Percentiles rank a stretch among this genome's conserved stretches.
phyloP scores from a whole-genome alignment of 2,329 filamentous ascomycete species.

The Verticillium longisporum region DNA sequence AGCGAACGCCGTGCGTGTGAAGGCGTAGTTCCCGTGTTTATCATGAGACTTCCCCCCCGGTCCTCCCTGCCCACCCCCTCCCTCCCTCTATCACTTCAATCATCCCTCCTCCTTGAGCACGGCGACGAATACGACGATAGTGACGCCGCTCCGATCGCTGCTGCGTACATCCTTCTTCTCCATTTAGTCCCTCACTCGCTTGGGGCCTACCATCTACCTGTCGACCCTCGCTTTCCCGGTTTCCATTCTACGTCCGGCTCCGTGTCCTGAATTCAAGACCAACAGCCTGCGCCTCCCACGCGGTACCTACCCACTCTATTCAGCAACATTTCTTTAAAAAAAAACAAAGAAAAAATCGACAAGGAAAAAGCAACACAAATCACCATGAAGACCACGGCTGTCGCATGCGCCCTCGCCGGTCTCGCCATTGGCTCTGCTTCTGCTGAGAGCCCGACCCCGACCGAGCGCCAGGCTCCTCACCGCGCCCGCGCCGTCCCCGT shows the following conservation, averaged over 20 bases:
- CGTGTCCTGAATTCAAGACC: too few relatives aligned
- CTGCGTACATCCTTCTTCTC: not conserved
- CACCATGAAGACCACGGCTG: slow-evolving; percentile 12
- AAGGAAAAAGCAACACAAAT: not conserved
- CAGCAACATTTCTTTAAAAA: too few relatives aligned
- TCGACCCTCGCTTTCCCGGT: too few relatives aligned
- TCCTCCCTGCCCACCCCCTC: not conserved
- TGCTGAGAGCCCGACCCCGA: slow-evolving; percentile 25
- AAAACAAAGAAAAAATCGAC: not conserved
- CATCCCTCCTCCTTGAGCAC: not conserved
- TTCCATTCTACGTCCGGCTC: too few relatives aligned
- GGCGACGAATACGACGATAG: not conserved
- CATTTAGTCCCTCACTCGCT: not conserved
- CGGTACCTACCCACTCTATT: not conserved
- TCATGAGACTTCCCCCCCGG: not conserved
- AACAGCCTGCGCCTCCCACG: too few relatives aligned
- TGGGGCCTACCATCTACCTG: not conserved
- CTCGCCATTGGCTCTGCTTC: slow-evolving; percentile 35
- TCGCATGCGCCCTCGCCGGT: slow-evolving; percentile 42
- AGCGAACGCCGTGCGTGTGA: not conserved
- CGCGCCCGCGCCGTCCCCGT: slow-evolving; percentile 43
- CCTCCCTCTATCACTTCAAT: not conserved
- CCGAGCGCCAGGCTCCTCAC: slow-evolving; percentile 29
- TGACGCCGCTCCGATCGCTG: not conserved
- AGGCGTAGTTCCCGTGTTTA: not conserved